Base-by-base conservation (phyloP, 352 stramenopile species). In the Globisporangium cederbergense region DNA sequence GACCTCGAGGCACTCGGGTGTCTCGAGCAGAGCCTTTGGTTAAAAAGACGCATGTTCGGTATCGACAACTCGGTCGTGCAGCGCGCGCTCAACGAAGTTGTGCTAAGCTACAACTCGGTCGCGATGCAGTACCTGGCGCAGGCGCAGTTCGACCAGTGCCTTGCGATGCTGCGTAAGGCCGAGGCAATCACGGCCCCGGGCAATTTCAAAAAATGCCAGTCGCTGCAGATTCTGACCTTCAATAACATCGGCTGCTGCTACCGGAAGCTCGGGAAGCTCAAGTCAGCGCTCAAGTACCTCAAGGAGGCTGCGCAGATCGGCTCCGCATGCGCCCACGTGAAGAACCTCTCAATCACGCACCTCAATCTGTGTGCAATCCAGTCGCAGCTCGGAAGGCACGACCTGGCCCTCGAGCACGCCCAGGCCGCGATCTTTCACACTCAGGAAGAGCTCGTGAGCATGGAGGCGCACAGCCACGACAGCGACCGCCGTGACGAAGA, bases 221-320 rank as follows among this genome's bases (percentile, higher is more conserved):
- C 85, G n/a, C 66, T 91, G 4, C 82, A 89, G 62, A 89, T 93
- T 57, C 73, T 93, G 36, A 93, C 85, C 30, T 90, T 83, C 68
- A 93, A 93, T 62, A 93, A 91, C 64, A 79, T 93, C 20, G 85
- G 82, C 20, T 91, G 85, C 64, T 91, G 82, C 55, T 93, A 91
- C 66, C 85, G 85, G 4, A 93, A 89, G 43, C 65, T 93, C 16
- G 78, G 77, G 22, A 89, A 91, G 58, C 71, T 91, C 8, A 84
- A 87, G 59, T 87, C 81, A 1, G 82, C 85, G 16, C 67, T 91
- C 13, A 88, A 89, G 62, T 93, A 91, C 68, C 60, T 93, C 5
- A 76, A 89, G 46, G 79, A 89, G 38, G 85, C 85, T 5, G 81
- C 83, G 9, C 78, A 79, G 57, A 71, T 93, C n/a, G 85, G 85